These are phyloP conservation scores for Stachybotrys chlorohalonatus DNA, from an alignment of 2,329 filamentous ascomycete genomes.

Conservation along the genomic window DNA sequence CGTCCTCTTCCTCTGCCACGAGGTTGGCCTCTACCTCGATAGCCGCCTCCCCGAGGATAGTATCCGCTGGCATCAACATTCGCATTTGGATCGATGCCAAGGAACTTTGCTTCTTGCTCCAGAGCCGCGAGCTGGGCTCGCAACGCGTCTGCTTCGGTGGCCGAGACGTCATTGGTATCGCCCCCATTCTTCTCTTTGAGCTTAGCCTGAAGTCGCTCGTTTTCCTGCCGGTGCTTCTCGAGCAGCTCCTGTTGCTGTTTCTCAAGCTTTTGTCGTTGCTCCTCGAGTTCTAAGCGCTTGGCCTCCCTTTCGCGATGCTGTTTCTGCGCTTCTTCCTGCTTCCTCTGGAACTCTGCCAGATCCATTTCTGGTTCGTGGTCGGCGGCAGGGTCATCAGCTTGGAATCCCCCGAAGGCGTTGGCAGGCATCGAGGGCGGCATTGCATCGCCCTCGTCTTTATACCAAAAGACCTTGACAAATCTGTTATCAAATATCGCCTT, in stretches of 20 bases:
- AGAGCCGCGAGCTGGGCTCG: constrained; percentile 63
- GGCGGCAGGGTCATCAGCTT: constrained; percentile 8
- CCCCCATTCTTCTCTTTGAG: constrained; percentile 23
- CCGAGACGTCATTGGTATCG: constrained; percentile 12
- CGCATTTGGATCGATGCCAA: constrained; percentile 56
- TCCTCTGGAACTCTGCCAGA: constrained; percentile 57
- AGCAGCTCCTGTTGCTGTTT: constrained; percentile 53
- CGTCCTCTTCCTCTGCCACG: constrained; percentile 26
- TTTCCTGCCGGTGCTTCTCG: constrained; percentile 56
- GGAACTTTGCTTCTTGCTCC: constrained; percentile 60
- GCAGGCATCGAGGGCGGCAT: constrained; percentile 14
- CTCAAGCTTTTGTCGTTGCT: constrained; percentile 54
- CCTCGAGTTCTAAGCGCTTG: constrained; percentile 54
- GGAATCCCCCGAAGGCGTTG: constrained; percentile 16
- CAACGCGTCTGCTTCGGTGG: constrained; percentile 52
- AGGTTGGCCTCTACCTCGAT: constrained; percentile 20
- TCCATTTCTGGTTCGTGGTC: constrained; percentile 49
- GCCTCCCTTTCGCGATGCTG: constrained; percentile 55
- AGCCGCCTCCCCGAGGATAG: constrained; percentile 17
- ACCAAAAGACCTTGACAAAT: constrained; percentile 80
- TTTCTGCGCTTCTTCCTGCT: constrained; percentile 65
- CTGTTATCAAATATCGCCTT: constrained; percentile 78
- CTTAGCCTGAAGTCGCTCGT: constrained; percentile 53
- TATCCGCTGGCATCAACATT: constrained; percentile 35
- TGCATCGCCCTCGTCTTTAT: constrained; percentile 42